Evolutionary conservation across 805 yeast genomes (phyloP).

Genomic region (Saccharomycopsis sp.): DNA sequence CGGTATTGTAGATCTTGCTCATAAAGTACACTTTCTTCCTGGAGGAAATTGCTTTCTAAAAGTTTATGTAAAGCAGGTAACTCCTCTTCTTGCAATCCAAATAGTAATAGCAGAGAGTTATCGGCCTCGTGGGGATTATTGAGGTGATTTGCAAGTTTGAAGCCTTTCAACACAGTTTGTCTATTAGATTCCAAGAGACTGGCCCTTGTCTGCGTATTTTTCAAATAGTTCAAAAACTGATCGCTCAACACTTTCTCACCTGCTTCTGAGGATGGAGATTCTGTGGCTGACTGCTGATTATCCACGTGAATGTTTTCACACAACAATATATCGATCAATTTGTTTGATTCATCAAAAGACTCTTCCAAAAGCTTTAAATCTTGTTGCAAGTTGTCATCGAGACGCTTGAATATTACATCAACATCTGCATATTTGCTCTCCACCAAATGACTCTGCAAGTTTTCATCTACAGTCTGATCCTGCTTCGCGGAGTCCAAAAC

Average conservation of each 20-base stretch:
- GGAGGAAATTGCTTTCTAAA: constrained; percentile 2
- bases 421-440: background rate
- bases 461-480: too few species aligned
- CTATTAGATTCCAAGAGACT: constrained; percentile 1
- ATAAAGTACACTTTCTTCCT: constrained; percentile 9
- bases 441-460: background rate
- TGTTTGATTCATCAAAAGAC: constrained; percentile 3
- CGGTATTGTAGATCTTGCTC: constrained; percentile 11
- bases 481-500: background rate
- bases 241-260: constrained; percentile 4
- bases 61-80: constrained; percentile 9
- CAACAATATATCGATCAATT: constrained; percentile 8
- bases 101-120: background rate
- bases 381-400: constrained; percentile 1
- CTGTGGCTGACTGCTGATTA: background rate
- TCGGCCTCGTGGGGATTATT: background rate
- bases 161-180: background rate
- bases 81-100: constrained; percentile 8
- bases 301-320: background rate
- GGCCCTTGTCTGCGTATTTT: background rate
- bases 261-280: background rate
- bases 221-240: background rate
- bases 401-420: background rate
- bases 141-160: constrained; percentile 2
- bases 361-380: constrained; percentile 7